phyloP scores from a whole-genome alignment of 2,329 filamentous ascomycete species.

The Clonostachys byssicola region DNA sequence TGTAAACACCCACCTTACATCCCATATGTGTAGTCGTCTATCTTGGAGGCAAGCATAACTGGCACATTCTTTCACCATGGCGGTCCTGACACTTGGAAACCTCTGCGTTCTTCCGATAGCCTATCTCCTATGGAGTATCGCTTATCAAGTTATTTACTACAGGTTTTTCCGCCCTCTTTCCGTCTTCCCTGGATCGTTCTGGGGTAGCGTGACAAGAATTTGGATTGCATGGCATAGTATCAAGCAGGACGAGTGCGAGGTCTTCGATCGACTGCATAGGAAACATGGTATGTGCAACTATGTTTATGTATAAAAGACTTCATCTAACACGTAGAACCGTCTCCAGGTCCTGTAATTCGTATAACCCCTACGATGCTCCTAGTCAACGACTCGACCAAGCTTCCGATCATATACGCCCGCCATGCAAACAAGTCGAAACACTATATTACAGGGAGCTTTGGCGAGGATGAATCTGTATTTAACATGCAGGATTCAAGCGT shows the following conservation, averaged over 20 bases:
- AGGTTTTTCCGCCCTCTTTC: constrained; percentile 48
- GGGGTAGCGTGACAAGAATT: constrained; percentile 46
- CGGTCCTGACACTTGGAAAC: too few species aligned
- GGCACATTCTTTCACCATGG: too few species aligned
- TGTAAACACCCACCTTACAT: too few species aligned
- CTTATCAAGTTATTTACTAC: constrained; percentile 37
- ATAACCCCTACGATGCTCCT: constrained; percentile 48
- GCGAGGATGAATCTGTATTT: constrained; percentile 49
- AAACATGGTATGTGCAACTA: constrained; percentile 35
- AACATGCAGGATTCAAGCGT: constrained; percentile 49
- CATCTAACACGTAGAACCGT: background rate
- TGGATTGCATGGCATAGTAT: constrained; percentile 50
- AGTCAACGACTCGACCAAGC: constrained; percentile 45
- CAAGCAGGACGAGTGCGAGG: constrained; percentile 36
- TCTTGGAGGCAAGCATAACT: too few species aligned
- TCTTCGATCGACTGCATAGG: constrained; percentile 33
- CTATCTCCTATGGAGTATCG: constrained; percentile 10
- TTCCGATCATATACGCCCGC: constrained; percentile 52
- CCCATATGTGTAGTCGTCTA: too few species aligned
- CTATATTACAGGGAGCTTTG: constrained; percentile 55
- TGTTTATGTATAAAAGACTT: background rate
- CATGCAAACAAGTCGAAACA: constrained; percentile 52
- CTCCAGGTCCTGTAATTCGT: constrained; percentile 43
- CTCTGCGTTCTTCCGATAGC: background rate
- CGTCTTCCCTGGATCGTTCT: constrained; percentile 50